phyloP scores from a whole-genome alignment of 441 rosid genomes.

The Adansonia rubrostipa region DNA sequence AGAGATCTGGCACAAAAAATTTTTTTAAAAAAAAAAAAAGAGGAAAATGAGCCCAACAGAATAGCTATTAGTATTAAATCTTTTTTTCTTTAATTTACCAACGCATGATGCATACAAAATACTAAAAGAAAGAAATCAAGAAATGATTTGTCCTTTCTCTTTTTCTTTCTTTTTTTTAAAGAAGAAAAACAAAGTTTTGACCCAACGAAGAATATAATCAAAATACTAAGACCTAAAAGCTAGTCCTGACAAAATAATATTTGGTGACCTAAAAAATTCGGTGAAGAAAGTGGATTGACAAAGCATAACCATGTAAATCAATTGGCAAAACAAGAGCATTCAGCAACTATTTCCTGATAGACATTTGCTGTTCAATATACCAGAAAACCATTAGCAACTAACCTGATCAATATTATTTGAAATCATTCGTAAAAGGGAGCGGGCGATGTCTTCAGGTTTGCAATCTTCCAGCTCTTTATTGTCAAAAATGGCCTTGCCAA shows the following conservation, averaged over 20 bases:
- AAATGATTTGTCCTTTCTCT: no score
- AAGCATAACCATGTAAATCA: background rate
- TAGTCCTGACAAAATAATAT: background rate
- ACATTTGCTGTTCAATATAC: background rate
- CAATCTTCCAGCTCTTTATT: slow-evolving; percentile 77
- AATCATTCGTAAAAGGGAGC: slow-evolving; percentile 79
- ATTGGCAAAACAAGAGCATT: no score
- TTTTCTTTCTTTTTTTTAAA: no score
- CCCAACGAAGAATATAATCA: background rate
- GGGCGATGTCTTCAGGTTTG: slow-evolving; percentile 67
- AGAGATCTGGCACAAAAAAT: slow-evolving; percentile 57
- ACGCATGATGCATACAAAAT: no score
- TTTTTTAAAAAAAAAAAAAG: no score
- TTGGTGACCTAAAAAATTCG: background rate
- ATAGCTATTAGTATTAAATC: slow-evolving; percentile 27
- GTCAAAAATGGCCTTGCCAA: slow-evolving; percentile 78
- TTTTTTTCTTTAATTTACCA: background rate
- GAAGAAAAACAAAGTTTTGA: background rate
- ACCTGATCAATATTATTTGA: slow-evolving; percentile 90
- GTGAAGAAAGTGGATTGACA: background rate
- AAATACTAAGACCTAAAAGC: slow-evolving; percentile 4
- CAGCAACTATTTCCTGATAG: background rate
- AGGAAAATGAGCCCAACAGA: slow-evolving; percentile 10
- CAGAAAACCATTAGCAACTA: slow-evolving; percentile 13
- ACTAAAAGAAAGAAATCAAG: no score